Evolutionary conservation across 495 filamentous ascomycete species (phyloP).

Genomic region (Lophiostoma macrostomum): DNA sequence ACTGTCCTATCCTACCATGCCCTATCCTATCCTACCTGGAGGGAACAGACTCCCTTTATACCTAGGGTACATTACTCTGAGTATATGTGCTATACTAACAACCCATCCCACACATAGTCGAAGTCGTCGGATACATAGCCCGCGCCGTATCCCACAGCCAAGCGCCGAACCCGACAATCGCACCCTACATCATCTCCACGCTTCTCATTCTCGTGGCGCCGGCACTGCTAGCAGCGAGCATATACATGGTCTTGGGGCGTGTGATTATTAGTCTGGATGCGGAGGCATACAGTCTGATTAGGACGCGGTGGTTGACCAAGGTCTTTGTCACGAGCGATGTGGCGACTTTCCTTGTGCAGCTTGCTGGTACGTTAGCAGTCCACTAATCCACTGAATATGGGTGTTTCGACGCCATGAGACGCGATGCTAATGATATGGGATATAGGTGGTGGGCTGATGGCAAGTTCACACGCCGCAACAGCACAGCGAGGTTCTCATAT

Average conservation of each 20-base stretch:
- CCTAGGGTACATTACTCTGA: no score
- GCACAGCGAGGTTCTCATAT: slow-evolving; percentile 21
- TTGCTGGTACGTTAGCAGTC: slow-evolving; percentile 21
- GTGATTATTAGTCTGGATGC: slow-evolving; percentile 44
- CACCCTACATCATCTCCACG: slow-evolving; percentile 38
- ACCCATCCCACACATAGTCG: slow-evolving; percentile 4
- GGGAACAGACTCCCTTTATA: no score
- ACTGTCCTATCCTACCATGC: neutral
- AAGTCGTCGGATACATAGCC: slow-evolving; percentile 15
- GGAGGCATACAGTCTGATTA: slow-evolving; percentile 42
- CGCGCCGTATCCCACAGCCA: neutral
- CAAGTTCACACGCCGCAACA: neutral
- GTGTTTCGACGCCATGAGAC: neutral
- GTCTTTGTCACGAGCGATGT: slow-evolving; percentile 48
- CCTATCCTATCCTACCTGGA: no score
- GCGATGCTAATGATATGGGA: neutral
- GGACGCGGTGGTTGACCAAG: slow-evolving; percentile 41
- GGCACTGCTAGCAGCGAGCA: slow-evolving; percentile 43
- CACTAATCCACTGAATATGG: neutral
- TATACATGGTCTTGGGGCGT: slow-evolving; percentile 47
- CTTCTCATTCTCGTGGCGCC: slow-evolving; percentile 45
- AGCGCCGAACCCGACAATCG: slow-evolving; percentile 17
- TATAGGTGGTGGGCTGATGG: slow-evolving; percentile 41
- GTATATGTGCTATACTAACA: no score
- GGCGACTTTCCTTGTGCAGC: slow-evolving; percentile 44